These are phyloP conservation scores for Exophiala xenobiotica DNA, from an alignment of 2,329 filamentous ascomycete genomes.

Conservation along the genomic window DNA sequence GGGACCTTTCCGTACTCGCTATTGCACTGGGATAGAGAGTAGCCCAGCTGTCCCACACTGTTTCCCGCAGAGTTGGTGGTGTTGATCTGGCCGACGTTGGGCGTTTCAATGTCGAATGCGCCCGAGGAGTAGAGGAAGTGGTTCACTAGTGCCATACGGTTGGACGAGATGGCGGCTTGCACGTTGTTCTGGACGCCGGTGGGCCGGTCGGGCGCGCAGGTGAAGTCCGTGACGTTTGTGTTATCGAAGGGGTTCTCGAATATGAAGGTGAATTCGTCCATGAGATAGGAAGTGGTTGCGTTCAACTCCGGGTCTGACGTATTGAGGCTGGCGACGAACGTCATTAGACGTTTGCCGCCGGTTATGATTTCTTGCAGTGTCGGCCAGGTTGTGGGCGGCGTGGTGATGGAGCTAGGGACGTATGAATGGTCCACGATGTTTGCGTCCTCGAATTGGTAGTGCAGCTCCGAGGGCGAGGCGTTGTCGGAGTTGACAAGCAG, in stretches of 20 bases:
- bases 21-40: constrained; percentile 53
- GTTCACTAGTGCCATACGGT: constrained; percentile 71
- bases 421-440: constrained; percentile 64
- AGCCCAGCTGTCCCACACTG: constrained; percentile 52
- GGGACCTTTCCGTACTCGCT: constrained; percentile 59
- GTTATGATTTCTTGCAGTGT: constrained; percentile 69
- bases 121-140: constrained; percentile 65
- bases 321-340: constrained; percentile 59
- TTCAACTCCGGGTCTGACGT: constrained; percentile 30
- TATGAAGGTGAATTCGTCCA: constrained; percentile 49
- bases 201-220: constrained; percentile 70
- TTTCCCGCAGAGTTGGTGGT: constrained; percentile 66
- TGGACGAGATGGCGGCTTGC: constrained; percentile 53
- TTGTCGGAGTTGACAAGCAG: constrained; percentile 70
- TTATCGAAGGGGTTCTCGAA: constrained; percentile 74
- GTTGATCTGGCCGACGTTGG: constrained; percentile 59
- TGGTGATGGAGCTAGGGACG: constrained; percentile 48
- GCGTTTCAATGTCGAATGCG: constrained; percentile 56
- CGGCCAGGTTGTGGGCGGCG: constrained; percentile 59
- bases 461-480: constrained; percentile 56
- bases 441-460: constrained; percentile 54
- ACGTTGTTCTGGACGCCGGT: constrained; percentile 49
- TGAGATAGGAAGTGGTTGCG: constrained; percentile 41
- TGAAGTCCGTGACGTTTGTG: constrained; percentile 62
- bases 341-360: constrained; percentile 63